These are phyloP conservation scores for Sporodiniella umbellata DNA, from an alignment of 371 early-diverging fungal genomes.

Conservation along the genomic window DNA sequence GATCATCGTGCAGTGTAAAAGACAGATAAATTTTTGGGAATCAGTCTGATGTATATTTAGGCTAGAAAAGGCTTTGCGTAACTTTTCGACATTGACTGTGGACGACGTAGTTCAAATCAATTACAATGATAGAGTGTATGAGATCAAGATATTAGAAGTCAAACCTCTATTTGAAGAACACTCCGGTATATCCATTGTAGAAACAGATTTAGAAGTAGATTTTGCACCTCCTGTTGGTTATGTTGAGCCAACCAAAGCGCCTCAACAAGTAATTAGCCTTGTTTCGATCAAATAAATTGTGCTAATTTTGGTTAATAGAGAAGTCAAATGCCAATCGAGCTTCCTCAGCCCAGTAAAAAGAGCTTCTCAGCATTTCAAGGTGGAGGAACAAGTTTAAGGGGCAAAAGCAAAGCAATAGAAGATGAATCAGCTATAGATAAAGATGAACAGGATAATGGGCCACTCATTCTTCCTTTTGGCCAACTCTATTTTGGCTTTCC, in stretches of 20 bases:
- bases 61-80: conserved; percentile 95
- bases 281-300: no score
- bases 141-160: conserved; percentile 91
- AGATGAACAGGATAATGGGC: conserved; percentile 59
- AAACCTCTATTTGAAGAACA: conserved; percentile 68
- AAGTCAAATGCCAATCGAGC: conserved; percentile 48
- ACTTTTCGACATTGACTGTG: conserved; percentile 92
- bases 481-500: conserved; percentile 89
- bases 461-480: conserved; percentile 84
- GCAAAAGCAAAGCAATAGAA: conserved; percentile 33
- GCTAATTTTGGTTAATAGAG: no score
- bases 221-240: conserved; percentile 99
- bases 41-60: conserved; percentile 11
- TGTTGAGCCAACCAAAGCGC: conserved; percentile 73
- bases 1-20: conserved; percentile 97
- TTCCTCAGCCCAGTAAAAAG: conserved; percentile 38
- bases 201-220: conserved; percentile 98
- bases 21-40: conserved; percentile 20
- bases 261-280: conserved; percentile 46
- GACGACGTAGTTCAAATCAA: conserved; percentile 93
- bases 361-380: conserved; percentile 39
- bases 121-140: conserved; percentile 89
- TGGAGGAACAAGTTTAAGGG: conserved; percentile 37
- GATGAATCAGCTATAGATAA: neutral
- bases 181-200: conserved; percentile 91